Conservation (phyloP, 2,329 filamentous ascomycete species). For the Colletotrichum sp. region DNA sequence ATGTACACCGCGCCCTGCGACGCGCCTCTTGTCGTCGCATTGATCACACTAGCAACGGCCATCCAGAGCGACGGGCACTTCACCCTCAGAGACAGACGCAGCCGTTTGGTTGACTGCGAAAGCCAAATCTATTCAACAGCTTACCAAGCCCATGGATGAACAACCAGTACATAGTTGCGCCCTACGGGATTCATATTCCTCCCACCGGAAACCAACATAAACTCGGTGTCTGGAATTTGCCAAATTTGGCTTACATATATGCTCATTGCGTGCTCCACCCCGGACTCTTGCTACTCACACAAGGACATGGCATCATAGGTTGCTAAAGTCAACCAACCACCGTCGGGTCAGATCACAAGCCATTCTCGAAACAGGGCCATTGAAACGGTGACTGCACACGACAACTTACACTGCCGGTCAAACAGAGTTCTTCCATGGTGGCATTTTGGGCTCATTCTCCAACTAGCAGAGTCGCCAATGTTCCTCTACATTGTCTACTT, state of each 20-base stretch:
- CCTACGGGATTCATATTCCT: background rate
- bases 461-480: background rate
- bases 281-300: background rate
- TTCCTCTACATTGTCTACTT: conserved; percentile 9
- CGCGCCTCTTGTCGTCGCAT: conserved; percentile 2
- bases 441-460: background rate
- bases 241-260: background rate
- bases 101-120: background rate
- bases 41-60: background rate
- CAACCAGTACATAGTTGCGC: background rate
- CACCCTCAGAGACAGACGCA: background rate
- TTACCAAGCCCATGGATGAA: background rate
- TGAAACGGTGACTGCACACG: background rate
- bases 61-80: background rate
- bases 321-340: background rate
- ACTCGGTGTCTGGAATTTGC: background rate
- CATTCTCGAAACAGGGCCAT: background rate
- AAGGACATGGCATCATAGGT: background rate
- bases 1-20: conserved; percentile 1
- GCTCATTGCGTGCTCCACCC: conserved; percentile 1
- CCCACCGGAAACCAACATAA: background rate
- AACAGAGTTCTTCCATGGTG: background rate
- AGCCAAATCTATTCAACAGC: background rate
- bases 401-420: background rate
- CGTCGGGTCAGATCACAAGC: background rate